phyloP scores from a whole-genome alignment of 1,284 basidiomycete species.

The Naganishia albida region DNA sequence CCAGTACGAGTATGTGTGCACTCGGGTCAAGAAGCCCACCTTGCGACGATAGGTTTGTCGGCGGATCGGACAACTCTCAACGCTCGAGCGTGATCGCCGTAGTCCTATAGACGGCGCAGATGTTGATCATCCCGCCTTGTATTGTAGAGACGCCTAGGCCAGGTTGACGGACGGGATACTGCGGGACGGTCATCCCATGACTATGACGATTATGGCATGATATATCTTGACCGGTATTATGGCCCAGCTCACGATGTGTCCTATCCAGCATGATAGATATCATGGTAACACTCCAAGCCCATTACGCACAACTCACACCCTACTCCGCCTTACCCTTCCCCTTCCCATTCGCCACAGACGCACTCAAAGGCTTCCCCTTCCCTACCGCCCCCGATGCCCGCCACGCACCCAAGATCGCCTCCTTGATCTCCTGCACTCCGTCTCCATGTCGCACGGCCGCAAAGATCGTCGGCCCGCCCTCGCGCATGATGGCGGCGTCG shows the following conservation, averaged over 20 bases:
- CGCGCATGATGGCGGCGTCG: constrained; percentile 89
- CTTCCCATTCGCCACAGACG: constrained; percentile 38
- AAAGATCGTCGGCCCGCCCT: constrained; percentile 90
- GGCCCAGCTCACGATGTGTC: background rate
- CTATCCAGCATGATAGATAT: background rate
- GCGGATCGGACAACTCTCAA: background rate
- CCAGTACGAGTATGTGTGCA: constrained; percentile 21
- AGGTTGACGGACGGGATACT: background rate
- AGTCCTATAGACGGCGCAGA: background rate
- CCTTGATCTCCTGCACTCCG: constrained; percentile 79
- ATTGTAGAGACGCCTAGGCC: background rate
- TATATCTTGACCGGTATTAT: no score
- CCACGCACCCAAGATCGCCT: constrained; percentile 85
- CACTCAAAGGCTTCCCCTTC: constrained; percentile 34
- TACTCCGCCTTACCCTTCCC: constrained; percentile 36
- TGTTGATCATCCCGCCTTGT: background rate
- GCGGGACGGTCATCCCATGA: background rate
- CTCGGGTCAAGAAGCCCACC: constrained; percentile 7
- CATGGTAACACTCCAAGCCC: background rate
- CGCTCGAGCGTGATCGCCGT: background rate
- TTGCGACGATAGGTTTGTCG: background rate
- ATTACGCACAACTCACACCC: background rate
- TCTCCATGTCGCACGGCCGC: constrained; percentile 77
- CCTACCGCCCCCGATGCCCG: constrained; percentile 58
- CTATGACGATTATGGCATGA: no score